Evolutionary conservation across 306 rosid genomes (phyloP), one percentile per base, ranked within the genome.

Genomic region (Cucurbita moschata): DNA sequence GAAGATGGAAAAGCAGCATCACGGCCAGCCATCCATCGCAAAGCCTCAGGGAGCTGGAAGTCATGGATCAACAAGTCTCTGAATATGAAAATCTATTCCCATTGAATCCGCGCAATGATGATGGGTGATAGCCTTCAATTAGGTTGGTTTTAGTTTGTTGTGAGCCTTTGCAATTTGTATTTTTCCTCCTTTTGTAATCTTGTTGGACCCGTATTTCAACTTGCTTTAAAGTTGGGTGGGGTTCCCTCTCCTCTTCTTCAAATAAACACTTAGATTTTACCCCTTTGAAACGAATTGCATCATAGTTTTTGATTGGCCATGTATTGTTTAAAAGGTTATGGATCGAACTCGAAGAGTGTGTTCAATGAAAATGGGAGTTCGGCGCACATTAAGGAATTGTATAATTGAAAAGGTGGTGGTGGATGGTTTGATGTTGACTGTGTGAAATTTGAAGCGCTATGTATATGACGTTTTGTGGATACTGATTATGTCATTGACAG

Each of bases 1-100:
- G 76, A 61, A 18, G 77, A 73, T 43, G 78, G 14, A 62, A 67
- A 64, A 35, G 30, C 79, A 35, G n/a, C 77, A 0, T 2, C 1
- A 19, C n/a, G 10, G 37, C n/a, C 71, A 75, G 53, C 73, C 49
- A 62, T 78, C 38, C 19, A 78, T 67, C 82, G 86, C 57, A 91
- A 86, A 79, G 84, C 89, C 9, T 63, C 65, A 63, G 95, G 92
- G 64, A 86, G 88, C 54, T 94, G 90, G 95, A 94, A 83, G 87
- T 53, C 95, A 46, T 91, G 99, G 97, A 82, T 94, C 81, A 87
- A 94, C 58, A 94, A 88, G 86, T 86, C 97, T 52, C 85, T 85
- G 70, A 94, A 74, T 80, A 75, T 82, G 23, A 94, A 86, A 77
- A 73, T 94, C 73, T 85, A 88, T 59, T 81, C 95, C 75, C 99